Base-by-base conservation (phyloP, 2,329 filamentous ascomycete species). In the Didymellaceae sp. region DNA sequence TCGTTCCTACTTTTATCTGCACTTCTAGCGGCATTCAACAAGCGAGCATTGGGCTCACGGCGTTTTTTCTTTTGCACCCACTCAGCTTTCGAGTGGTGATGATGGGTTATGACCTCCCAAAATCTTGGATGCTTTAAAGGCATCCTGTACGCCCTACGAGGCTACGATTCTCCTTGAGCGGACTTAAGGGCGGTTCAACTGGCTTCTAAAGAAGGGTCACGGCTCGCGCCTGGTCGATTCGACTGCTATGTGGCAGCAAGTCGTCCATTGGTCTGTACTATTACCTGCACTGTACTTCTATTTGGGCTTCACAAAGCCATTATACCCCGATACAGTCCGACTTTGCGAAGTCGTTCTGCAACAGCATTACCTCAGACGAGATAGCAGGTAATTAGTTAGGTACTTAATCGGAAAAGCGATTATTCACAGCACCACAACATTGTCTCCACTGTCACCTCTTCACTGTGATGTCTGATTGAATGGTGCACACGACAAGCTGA, bases 281-380 rank as follows among this genome's bases (percentile, higher is more conserved):
- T 67, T 68, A 74, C 58, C 62, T 68, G 66, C 68, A 72, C 58
- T 74, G 71, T 74, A 73, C 71, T 73, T 71, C 63, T 73, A 73
- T 60, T 48, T 54, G 59, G 62, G 52, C 46, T 51, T 54, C 54
- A 53, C 54, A 55, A 60, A 66, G 68, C 61, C 66, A 67, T 62
- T 68, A 71, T 71, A 71, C 69, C 66, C 55, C 52, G 47, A 43
- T 54, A 60, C 61, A 57, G 54, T 57, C 52, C 42, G 54, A 51
- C 60, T 58, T 56, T 52, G 57, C 48, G 39, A 53, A 62, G 56
- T 52, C 52, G 57, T 54, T 58, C 53, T 52, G 59, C 55, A 54
- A 59, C 39, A 61, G 62, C 59, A 66, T 69, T 68, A 63, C 63
- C 63, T 62, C 32, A 52, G 47, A 53, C 22, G 49, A 59, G 61